Percentiles rank a stretch among this genome's conserved stretches.
Conservation (phyloP, 257 asterid species). For the Solanum paucissectum region DNA sequence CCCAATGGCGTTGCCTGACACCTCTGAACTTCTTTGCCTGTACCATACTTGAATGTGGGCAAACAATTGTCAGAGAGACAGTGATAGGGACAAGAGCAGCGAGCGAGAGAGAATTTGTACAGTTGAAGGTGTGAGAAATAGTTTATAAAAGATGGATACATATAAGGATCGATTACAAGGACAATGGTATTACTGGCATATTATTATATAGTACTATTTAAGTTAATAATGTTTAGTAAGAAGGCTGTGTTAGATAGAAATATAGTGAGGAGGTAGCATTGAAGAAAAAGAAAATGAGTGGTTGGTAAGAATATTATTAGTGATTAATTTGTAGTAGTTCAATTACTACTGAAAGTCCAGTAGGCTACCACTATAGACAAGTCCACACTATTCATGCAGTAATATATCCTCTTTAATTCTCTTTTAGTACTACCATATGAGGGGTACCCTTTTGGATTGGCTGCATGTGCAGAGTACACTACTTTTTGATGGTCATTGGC, state of each 20-base stretch:
- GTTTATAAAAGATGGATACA: background rate
- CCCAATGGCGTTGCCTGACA: conserved; percentile 67
- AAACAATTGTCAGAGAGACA: background rate
- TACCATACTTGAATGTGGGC: conserved; percentile 21
- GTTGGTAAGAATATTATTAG: background rate
- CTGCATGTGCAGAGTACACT: conserved; percentile 12
- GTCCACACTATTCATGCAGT: background rate
- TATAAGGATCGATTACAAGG: background rate
- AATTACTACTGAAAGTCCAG: background rate
- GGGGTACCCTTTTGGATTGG: conserved; percentile 1
- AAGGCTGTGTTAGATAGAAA: background rate
- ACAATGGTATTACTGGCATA: background rate
- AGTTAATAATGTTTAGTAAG: background rate
- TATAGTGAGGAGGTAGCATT: background rate
- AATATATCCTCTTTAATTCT: background rate
- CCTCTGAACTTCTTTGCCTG: conserved; percentile 54
- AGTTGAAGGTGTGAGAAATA: background rate
- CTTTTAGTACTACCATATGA: background rate
- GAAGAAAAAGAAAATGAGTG: background rate
- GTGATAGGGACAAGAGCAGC: background rate
- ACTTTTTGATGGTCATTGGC: background rate
- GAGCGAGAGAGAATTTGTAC: background rate
- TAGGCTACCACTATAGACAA: background rate
- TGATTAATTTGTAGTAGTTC: background rate
- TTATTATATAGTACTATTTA: background rate